Percentiles rank a stretch among this genome's conserved stretches.
These are phyloP conservation scores for Neostapfia colusana DNA, from an alignment of 176 grass and related monocot species.

Conservation along the genomic window DNA sequence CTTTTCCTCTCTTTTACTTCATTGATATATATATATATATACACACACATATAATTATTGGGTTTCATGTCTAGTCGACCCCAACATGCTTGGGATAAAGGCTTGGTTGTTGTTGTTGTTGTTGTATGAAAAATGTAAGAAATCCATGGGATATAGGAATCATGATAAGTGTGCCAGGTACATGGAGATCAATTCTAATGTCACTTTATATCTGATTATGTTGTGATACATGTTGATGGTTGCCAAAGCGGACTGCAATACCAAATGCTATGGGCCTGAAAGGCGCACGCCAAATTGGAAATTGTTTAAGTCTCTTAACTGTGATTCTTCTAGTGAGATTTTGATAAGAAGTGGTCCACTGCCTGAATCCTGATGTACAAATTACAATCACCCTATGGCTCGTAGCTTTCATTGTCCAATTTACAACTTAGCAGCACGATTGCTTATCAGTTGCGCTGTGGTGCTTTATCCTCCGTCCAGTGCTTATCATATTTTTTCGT, in stretches of 20 bases:
- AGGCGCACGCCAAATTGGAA: neutral
- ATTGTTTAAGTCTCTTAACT: neutral
- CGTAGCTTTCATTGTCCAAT: neutral
- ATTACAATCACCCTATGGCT: neutral
- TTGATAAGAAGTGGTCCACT: neutral
- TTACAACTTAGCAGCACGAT: neutral
- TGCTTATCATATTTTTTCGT: conserved; percentile 3
- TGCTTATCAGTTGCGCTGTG: neutral
- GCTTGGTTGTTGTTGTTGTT: too few species aligned
- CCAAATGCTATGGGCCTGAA: neutral
- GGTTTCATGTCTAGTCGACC: too few species aligned
- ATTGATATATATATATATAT: too few species aligned
- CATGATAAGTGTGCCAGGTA: neutral
- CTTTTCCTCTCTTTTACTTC: too few species aligned
- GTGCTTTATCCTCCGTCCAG: neutral
- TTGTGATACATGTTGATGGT: neutral
- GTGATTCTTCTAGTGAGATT: neutral
- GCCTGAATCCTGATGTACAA: neutral
- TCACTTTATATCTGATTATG: neutral
- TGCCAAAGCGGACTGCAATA: neutral
- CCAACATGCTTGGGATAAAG: too few species aligned
- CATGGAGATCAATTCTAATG: neutral
- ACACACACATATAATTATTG: too few species aligned
- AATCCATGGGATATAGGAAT: neutral
- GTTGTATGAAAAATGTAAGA: neutral